These are phyloP conservation scores for Apiotrichum laibachii DNA, from an alignment of 1,284 basidiomycete genomes.

Conservation along the genomic window DNA sequence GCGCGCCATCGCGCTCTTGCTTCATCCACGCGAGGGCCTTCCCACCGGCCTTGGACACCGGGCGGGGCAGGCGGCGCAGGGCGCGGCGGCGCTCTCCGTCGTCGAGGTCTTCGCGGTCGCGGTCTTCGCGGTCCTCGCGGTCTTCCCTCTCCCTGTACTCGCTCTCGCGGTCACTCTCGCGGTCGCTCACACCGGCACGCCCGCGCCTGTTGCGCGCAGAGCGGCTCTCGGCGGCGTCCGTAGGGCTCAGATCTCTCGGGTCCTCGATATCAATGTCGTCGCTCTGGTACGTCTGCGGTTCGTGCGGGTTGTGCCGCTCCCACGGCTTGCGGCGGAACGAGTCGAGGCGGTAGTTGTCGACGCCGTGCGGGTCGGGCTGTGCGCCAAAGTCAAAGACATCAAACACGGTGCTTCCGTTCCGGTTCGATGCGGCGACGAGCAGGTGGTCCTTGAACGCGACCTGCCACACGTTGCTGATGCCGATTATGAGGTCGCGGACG, in stretches of 20 bases:
- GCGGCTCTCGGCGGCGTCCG: background rate
- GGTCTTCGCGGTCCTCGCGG: too few species aligned
- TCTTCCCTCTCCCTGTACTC: too few species aligned
- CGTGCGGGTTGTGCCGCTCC: conserved; percentile 35
- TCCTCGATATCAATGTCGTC: conserved; percentile 21
- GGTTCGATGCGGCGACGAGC: conserved; percentile 87
- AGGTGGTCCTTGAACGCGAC: conserved; percentile 88
- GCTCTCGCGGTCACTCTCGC: too few species aligned
- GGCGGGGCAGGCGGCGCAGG: too few species aligned
- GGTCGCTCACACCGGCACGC: too few species aligned
- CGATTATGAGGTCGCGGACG: conserved; percentile 78
- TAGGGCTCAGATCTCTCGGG: background rate
- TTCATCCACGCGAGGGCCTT: too few species aligned
- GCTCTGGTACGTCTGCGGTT: conserved; percentile 35
- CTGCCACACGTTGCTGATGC: conserved; percentile 91
- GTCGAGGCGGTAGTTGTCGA: conserved; percentile 45
- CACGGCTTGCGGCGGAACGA: conserved; percentile 33
- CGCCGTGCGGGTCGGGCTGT: conserved; percentile 22
- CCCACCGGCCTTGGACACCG: too few species aligned
- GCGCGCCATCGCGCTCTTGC: too few species aligned
- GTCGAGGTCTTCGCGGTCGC: too few species aligned
- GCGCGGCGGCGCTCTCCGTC: too few species aligned
- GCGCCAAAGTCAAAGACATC: conserved; percentile 49
- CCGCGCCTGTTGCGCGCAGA: conserved; percentile 1
- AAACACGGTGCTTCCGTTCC: conserved; percentile 64